These are phyloP conservation scores for Nigrograna mackinnonii DNA, from an alignment of 2,329 filamentous ascomycete genomes.

Conservation along the genomic window DNA sequence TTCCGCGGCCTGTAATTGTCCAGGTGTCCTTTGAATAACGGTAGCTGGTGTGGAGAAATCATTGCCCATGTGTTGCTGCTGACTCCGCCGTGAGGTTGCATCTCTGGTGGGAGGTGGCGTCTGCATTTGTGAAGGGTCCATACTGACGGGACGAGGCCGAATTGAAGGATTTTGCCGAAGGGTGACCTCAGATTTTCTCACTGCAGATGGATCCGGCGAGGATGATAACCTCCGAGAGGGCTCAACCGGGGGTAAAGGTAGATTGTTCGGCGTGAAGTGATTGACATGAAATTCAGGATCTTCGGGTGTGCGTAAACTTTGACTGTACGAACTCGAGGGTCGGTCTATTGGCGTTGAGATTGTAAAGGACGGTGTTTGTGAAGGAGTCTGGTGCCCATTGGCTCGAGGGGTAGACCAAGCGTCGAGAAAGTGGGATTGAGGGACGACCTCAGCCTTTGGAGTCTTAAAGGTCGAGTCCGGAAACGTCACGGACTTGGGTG, in stretches of 20 bases:
- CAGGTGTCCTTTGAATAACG: slow-evolving; percentile 46
- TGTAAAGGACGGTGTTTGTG: slow-evolving; percentile 45
- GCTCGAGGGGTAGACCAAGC: slow-evolving; percentile 51
- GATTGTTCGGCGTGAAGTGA: slow-evolving; percentile 60
- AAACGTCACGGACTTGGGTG: slow-evolving; percentile 48
- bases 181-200: slow-evolving; percentile 13
- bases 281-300: slow-evolving; percentile 62
- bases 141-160: slow-evolving; percentile 29
- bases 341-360: slow-evolving; percentile 38
- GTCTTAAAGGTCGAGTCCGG: slow-evolving; percentile 47
- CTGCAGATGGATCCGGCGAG: slow-evolving; percentile 52
- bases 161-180: slow-evolving; percentile 17
- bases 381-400: slow-evolving; percentile 45
- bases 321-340: slow-evolving; percentile 38
- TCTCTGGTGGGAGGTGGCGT: slow-evolving; percentile 65
- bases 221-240: slow-evolving; percentile 62
- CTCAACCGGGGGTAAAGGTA: slow-evolving; percentile 63
- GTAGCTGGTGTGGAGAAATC: slow-evolving; percentile 39
- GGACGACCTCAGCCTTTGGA: slow-evolving; percentile 45
- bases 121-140: slow-evolving; percentile 57
- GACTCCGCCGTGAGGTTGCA: slow-evolving; percentile 53
- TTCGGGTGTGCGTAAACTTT: slow-evolving; percentile 37
- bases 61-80: slow-evolving; percentile 25
- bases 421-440: slow-evolving; percentile 52
- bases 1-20: slow-evolving; percentile 26